Base-by-base conservation (phyloP, 345 rosid species). In the Hirschfeldia incana region DNA sequence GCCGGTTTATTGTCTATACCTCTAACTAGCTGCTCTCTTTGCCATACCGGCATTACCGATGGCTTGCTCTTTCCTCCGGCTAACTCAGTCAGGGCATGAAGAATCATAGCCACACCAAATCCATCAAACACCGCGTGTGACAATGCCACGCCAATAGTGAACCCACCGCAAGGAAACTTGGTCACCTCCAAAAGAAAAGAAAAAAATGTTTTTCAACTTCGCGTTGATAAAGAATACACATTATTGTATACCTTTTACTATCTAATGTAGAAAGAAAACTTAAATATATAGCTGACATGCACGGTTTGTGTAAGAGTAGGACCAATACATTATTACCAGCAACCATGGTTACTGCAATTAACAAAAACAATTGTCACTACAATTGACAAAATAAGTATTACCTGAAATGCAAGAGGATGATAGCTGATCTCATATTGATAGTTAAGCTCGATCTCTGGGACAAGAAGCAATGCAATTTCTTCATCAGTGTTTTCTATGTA, bases 151-250 rank as follows among this genome's bases (percentile, higher is more conserved):
- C 87, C 89, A 66, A 88, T 65, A 0, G 86, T 78, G 69, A 88
- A 86, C 15, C 91, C 89, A 10, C 91, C 91, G 12, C 88, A 84
- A 26, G 77, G 6, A 39, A 86, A 84, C 27, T 81, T 88, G 3
- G 91, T 88, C 33, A 88, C 79, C 77, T 88, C 79, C 69, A 83
- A 78, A 13, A 34, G 21, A 21, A 21, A 21, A 21, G 21, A 21
- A 21, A 21, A 21, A 0, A 21, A 21, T 21, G 21, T 21, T 21
- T 21, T 29, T 29, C 30, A 33, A 33, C 36, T 42, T 42, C 11
- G 49, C 49, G 13, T 42, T 42, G 13, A 11, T 42, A 10, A 42
- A 42, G 49, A 42, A 10, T 42, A 42, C 49, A 9, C 49, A 11
- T 39, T 37, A 37, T 33, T 33, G 36, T 33, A 33, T 33, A 33